Evolutionary conservation across 768 basidiomycete species (phyloP).

Genomic region (Brasilioporus rufonigricans): DNA sequence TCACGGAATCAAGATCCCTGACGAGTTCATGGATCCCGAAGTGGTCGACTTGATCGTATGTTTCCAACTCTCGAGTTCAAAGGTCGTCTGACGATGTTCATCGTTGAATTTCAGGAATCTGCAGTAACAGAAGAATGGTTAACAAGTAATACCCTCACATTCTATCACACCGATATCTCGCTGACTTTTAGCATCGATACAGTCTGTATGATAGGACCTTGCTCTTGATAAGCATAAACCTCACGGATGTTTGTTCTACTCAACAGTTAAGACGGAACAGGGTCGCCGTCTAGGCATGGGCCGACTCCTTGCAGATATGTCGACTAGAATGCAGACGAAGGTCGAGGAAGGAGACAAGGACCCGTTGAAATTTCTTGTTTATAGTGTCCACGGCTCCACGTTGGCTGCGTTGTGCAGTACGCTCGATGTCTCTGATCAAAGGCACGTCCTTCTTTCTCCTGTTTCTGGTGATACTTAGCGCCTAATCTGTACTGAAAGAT

Average conservation of each 20-base stretch:
- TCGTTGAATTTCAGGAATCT: conserved; percentile 46
- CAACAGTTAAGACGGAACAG: conserved; percentile 67
- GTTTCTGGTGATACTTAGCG: neutral
- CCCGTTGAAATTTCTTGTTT: conserved; percentile 62
- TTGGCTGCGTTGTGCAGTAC: conserved; percentile 63
- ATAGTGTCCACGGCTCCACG: conserved; percentile 71
- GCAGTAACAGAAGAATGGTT: conserved; percentile 79
- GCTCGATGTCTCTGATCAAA: conserved; percentile 70
- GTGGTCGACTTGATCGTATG: conserved; percentile 59
- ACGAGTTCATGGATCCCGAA: conserved; percentile 65
- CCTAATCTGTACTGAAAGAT: conserved; percentile 37
- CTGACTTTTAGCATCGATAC: conserved; percentile 7
- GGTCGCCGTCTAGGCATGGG: conserved; percentile 78
- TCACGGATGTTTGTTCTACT: conserved; percentile 12
- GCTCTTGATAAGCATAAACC: neutral
- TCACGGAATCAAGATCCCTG: conserved; percentile 68
- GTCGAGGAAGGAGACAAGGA: conserved; percentile 42
- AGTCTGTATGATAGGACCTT: conserved; percentile 24
- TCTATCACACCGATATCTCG: neutral
- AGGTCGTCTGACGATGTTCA: neutral
- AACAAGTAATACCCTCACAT: conserved; percentile 40
- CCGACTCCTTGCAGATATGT: conserved; percentile 61
- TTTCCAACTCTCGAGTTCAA: conserved; percentile 1
- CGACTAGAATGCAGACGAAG: conserved; percentile 62
- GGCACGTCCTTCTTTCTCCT: conserved; percentile 37